Conservation (phyloP, 169 alveolate species). For the Cryptosporidium meleagridis region DNA sequence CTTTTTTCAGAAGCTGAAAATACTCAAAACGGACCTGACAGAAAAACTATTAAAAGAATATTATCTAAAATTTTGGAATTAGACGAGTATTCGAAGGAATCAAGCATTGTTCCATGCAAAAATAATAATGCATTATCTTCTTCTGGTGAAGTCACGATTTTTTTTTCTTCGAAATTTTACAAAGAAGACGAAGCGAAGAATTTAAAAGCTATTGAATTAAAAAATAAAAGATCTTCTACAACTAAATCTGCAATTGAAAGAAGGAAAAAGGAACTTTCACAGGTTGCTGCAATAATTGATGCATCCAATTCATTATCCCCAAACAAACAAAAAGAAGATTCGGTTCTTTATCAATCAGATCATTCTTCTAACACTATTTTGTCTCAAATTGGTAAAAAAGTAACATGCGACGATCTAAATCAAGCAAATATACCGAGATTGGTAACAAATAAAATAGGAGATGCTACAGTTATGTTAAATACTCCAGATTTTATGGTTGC, state of each 20-base stretch:
- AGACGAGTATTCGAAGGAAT: slow-evolving; percentile 32
- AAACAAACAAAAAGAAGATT: background rate
- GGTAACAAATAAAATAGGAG: slow-evolving; percentile 12
- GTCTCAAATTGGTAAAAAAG: background rate
- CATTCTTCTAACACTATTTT: background rate
- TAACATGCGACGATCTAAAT: background rate
- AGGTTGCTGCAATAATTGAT: slow-evolving; percentile 62
- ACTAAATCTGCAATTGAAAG: slow-evolving; percentile 67
- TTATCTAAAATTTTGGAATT: slow-evolving; percentile 27
- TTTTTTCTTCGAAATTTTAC: slow-evolving; percentile 33
- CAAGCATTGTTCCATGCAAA: slow-evolving; percentile 13
- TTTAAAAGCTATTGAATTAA: slow-evolving; percentile 45
- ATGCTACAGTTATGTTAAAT: slow-evolving; percentile 34
- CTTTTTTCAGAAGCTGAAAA: slow-evolving; percentile 44
- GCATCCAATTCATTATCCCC: slow-evolving; percentile 35
- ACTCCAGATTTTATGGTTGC: slow-evolving; percentile 54
- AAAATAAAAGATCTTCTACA: slow-evolving; percentile 53
- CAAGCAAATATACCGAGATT: background rate
- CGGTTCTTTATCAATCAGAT: background rate
- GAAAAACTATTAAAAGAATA: slow-evolving; percentile 63
- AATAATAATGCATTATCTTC: slow-evolving; percentile 3
- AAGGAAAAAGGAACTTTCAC: slow-evolving; percentile 66
- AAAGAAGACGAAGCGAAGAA: slow-evolving; percentile 33
- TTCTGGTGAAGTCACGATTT: slow-evolving; percentile 45
- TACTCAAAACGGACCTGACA: slow-evolving; percentile 67